phyloP scores from a whole-genome alignment of 2,329 filamentous ascomycete genomes.

The Aspergillus thermomutatus region DNA sequence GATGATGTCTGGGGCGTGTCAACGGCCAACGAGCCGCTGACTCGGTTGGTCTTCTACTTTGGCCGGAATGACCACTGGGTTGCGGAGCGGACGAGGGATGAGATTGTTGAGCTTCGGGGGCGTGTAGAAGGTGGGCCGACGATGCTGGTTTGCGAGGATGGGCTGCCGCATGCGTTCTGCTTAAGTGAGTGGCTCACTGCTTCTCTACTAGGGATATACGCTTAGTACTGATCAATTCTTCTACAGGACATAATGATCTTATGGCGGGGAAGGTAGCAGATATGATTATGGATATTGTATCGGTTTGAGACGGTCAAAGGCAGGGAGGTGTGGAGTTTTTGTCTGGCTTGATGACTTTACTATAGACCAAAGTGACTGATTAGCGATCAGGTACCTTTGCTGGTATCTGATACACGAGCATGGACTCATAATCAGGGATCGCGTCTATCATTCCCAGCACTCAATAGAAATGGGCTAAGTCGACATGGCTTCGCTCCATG shows the following conservation, averaged over 20 bases:
- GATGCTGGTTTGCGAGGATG: conserved; percentile 55
- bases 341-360: not conserved
- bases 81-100: conserved; percentile 55
- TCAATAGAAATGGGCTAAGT: too few species aligned
- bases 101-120: conserved; percentile 48
- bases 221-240: conserved; percentile 6
- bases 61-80: conserved; percentile 61
- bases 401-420: not conserved
- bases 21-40: conserved; percentile 28
- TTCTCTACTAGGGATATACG: not conserved
- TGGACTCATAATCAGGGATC: not conserved
- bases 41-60: conserved; percentile 57
- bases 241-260: conserved; percentile 39
- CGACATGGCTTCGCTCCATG: not conserved
- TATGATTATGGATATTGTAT: conserved; percentile 46
- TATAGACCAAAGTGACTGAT: not conserved
- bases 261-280: conserved; percentile 51
- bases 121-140: conserved; percentile 37
- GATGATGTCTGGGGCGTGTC: conserved; percentile 58
- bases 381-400: not conserved
- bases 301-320: not conserved
- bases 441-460: not conserved
- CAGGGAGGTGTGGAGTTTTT: not conserved
- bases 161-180: conserved; percentile 59
- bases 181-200: conserved; percentile 41